Evolutionary conservation across 2,329 filamentous ascomycete species (phyloP).

Genomic region (Colletotrichum karsti): DNA sequence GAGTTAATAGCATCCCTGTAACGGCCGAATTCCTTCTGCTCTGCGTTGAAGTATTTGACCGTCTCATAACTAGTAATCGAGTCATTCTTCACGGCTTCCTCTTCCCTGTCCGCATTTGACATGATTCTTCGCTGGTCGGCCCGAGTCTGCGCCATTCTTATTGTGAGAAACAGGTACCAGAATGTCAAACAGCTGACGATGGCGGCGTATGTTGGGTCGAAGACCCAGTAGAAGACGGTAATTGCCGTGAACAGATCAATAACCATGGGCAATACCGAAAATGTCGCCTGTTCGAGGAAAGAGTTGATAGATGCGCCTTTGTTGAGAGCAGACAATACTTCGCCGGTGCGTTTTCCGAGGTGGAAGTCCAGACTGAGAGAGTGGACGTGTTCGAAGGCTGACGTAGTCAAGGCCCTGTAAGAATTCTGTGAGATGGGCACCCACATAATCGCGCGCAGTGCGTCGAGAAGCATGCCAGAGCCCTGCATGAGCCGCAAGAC

Average conservation of each 20-base stretch:
- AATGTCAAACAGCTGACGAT: slow-evolving; percentile 92
- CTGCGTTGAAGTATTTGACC: slow-evolving; percentile 90
- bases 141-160: slow-evolving; percentile 93
- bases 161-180: slow-evolving; percentile 95
- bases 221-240: slow-evolving; percentile 78
- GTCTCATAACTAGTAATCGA: slow-evolving; percentile 99
- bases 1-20: slow-evolving; percentile 75
- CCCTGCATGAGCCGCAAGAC: slow-evolving; percentile 85
- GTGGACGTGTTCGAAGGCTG: slow-evolving; percentile 97
- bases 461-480: slow-evolving; percentile 86
- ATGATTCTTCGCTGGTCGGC: slow-evolving; percentile 91
- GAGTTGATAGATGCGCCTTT: slow-evolving; percentile 97
- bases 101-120: slow-evolving; percentile 93
- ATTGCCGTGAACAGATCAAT: slow-evolving; percentile 89
- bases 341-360: slow-evolving; percentile 93
- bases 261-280: slow-evolving; percentile 94
- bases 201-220: slow-evolving; percentile 81
- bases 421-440: slow-evolving; percentile 97
- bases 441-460: slow-evolving; percentile 85
- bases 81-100: slow-evolving; percentile 98
- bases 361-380: slow-evolving; percentile 96
- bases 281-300: slow-evolving; percentile 95
- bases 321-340: slow-evolving; percentile 93
- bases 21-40: slow-evolving; percentile 79
- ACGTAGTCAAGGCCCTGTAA: slow-evolving; percentile 91